phyloP scores from a whole-genome alignment of 371 early-diverging fungal genomes.

The Mortierella sp. region DNA sequence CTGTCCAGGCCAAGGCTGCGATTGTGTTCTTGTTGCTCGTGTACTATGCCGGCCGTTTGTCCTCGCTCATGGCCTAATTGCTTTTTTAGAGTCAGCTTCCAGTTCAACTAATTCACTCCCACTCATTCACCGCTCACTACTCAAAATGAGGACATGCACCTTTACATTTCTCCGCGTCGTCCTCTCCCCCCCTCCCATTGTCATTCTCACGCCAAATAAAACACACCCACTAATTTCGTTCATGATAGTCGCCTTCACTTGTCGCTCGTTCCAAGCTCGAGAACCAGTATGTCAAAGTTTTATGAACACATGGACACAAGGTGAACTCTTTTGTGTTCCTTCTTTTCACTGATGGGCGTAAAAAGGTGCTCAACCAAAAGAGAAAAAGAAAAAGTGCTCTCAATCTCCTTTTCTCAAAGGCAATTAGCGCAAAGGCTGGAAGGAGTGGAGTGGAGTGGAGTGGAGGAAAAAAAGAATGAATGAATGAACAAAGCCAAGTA shows the following conservation, averaged over 20 bases:
- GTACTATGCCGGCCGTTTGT: constrained; percentile 46
- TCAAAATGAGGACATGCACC: neutral
- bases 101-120: neutral
- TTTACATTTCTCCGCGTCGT: neutral
- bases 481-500: neutral
- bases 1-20: constrained; percentile 33
- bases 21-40: constrained; percentile 48
- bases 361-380: constrained; percentile 6
- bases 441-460: neutral
- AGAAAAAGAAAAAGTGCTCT: neutral
- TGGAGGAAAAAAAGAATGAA: neutral
- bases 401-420: constrained; percentile 1
- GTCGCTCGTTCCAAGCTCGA: neutral
- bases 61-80: constrained; percentile 24
- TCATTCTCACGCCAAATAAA: neutral
- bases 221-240: neutral
- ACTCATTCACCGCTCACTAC: neutral
- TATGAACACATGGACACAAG: neutral
- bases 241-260: neutral
- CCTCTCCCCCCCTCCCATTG: neutral
- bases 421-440: neutral
- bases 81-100: constrained; percentile 7
- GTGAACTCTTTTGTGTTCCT: neutral
- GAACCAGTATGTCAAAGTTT: neutral
- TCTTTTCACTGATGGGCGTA: neutral